Evolutionary conservation across 495 filamentous ascomycete species (phyloP).

Genomic region (Mytilinidion resinicola): DNA sequence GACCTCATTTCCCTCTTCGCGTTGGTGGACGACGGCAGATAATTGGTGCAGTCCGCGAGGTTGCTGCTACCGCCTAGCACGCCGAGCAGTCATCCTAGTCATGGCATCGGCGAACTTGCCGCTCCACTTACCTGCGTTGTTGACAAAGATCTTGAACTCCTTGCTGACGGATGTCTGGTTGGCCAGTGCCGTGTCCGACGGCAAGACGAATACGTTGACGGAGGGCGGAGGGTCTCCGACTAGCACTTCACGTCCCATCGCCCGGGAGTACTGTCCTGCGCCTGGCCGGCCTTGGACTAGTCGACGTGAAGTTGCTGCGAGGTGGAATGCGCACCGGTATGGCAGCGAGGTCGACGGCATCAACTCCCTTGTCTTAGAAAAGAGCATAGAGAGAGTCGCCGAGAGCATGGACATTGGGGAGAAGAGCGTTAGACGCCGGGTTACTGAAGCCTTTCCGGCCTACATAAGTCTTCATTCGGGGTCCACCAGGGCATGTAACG

Average conservation of each 20-base stretch:
- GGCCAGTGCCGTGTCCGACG: constrained; percentile 18
- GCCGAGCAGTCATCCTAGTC: constrained; percentile 19
- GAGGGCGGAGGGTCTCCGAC: constrained; percentile 22
- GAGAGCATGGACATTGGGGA: constrained; percentile 28
- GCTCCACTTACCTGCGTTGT: constrained; percentile 30
- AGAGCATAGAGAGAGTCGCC: constrained; percentile 22
- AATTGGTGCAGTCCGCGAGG: constrained; percentile 21
- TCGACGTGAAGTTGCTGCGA: constrained; percentile 20
- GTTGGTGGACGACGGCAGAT: constrained; percentile 19
- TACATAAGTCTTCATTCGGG: constrained; percentile 25
- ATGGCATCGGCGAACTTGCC: constrained; percentile 27
- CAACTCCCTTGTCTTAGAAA: constrained; percentile 31
- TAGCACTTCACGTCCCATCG: constrained; percentile 35
- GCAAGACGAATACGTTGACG: constrained; percentile 16
- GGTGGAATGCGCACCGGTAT: constrained; percentile 32
- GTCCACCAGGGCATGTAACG: constrained; percentile 32
- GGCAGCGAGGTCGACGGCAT: constrained; percentile 29
- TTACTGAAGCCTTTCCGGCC: constrained; percentile 25
- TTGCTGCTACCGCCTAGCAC: constrained; percentile 2
- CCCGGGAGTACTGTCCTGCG: constrained; percentile 31
- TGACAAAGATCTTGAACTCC: constrained; percentile 36
- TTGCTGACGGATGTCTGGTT: constrained; percentile 6
- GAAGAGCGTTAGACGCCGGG: constrained; percentile 18
- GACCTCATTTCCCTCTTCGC: constrained; percentile 15
- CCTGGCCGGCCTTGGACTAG: constrained; percentile 3